Evolutionary conservation across 129 eudicot species (phyloP).

Genomic region (Heracleum sosnowskyi): DNA sequence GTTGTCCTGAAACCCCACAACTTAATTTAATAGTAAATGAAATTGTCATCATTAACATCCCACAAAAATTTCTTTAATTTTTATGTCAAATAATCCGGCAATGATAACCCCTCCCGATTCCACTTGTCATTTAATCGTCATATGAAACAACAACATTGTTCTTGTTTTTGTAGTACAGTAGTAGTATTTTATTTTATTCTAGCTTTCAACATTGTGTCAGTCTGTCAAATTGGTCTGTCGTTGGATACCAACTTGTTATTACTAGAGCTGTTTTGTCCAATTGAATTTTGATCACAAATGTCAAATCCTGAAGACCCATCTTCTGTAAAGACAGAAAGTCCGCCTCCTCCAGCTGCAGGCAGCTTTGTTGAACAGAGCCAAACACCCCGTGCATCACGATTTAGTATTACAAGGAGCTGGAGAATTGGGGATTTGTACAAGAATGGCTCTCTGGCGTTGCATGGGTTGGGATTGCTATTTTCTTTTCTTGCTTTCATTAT

Average conservation of each 20-base stretch:
- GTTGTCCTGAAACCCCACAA: too few species aligned
- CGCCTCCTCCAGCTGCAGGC: constrained; percentile 19
- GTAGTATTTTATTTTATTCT: not conserved
- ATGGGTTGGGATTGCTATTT: constrained; percentile 41
- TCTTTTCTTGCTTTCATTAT: constrained; percentile 66
- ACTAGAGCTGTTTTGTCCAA: not conserved
- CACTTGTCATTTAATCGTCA: not conserved
- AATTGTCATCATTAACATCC: too few species aligned
- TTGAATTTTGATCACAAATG: constrained; percentile 1
- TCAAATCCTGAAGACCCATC: constrained; percentile 7
- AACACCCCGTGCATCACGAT: constrained; percentile 31
- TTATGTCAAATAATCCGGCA: not conserved
- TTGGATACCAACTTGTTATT: not conserved
- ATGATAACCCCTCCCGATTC: too few species aligned
- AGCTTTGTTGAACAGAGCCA: constrained; percentile 16
- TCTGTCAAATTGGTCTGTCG: not conserved
- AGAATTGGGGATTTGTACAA: constrained; percentile 53
- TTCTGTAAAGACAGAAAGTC: constrained; percentile 6
- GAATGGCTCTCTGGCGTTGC: constrained; percentile 36
- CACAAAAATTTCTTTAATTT: not conserved
- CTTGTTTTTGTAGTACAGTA: not conserved
- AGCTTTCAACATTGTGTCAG: not conserved
- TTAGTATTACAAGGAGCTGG: constrained; percentile 48
- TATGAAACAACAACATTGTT: not conserved
- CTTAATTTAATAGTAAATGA: too few species aligned